Evolutionary conservation across 2,329 filamentous ascomycete genomes (phyloP), one percentile per base, ranked within the genome.

Genomic region (Exophiala alcalophila): DNA sequence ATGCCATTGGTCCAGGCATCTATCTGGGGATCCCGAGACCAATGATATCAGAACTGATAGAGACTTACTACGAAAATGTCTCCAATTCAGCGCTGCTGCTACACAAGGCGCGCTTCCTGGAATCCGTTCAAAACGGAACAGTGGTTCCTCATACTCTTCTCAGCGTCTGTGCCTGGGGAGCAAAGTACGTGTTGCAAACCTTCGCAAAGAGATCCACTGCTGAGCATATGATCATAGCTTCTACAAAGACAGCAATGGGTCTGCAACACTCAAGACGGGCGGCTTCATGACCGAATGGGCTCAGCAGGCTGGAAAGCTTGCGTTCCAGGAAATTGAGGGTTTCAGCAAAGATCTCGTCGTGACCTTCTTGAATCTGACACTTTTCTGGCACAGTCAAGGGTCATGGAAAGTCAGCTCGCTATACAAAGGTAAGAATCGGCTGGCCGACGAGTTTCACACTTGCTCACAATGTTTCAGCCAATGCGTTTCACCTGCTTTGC

Each of bases 211-310:
- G 4, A 8, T 32, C 24, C 25, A 29, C 14, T 11, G 24, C 35
- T 34, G 24, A 40, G 21, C 15, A 25, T 10, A 30, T 15, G 8
- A 27, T 15, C 29, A 4, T 33, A 48, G 45, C 26, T 44, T 48
- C 26, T 44, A 48, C 27, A 14, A 35, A 15, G 40, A 44, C 30
- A 5, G 31, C 4, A 40, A 48, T 31, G 40, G 40, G 7, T 11
- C 39, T 14, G 40, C 45, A n/a, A 26, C 40, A 10, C 24, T 48
- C 6, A 33, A 31, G n/a, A 29, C 34, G 14, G 34, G 40, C 20
- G 45, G 45, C 21, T 48, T 48, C 29, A 44, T 44, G 45, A 23
- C 36, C 23, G 45, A 48, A 40, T 48, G 45, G 45, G 45, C 45
- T n/a, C 23, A 25, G 15, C 12, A 27, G 11, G 45, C 45, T 7